Evolutionary conservation across 176 grass and related monocot species (phyloP).

Genomic region (Aegilops sharonensis): DNA sequence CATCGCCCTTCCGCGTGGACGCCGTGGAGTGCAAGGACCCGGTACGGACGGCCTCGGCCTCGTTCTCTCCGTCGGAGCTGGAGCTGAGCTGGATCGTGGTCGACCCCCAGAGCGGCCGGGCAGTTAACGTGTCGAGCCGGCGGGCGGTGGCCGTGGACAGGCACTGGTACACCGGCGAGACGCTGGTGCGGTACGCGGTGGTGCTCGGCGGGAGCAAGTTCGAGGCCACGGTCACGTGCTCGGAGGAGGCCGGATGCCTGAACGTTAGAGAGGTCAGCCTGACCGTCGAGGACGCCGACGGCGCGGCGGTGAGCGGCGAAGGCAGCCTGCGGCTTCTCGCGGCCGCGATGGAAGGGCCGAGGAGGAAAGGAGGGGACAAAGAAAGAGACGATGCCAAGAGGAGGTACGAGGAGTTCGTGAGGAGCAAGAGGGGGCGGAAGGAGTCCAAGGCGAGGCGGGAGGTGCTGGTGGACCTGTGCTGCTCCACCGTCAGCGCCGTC

Average conservation of each 20-base stretch:
- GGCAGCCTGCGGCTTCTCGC: constrained; percentile 26
- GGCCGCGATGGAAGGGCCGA: constrained; percentile 25
- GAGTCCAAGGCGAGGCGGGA: neutral
- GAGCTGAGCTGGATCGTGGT: neutral
- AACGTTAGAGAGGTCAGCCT: neutral
- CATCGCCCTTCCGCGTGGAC: constrained; percentile 57
- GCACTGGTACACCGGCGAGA: constrained; percentile 14
- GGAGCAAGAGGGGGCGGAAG: constrained; percentile 38
- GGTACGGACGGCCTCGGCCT: too few species aligned
- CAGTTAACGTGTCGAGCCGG: constrained; percentile 7
- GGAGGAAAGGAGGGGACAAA: neutral
- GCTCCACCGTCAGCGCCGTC: too few species aligned
- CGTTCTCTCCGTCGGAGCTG: neutral
- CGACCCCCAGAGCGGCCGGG: neutral
- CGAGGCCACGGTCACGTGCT: neutral
- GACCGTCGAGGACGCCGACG: constrained; percentile 45
- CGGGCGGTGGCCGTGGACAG: constrained; percentile 3
- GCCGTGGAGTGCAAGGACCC: constrained; percentile 30
- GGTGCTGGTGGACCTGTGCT: too few species aligned
- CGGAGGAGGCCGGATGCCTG: neutral
- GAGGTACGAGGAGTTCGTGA: constrained; percentile 48
- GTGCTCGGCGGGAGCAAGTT: constrained; percentile 18
- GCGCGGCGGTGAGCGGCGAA: constrained; percentile 33
- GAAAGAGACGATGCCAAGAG: constrained; percentile 7
- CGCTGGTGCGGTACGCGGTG: constrained; percentile 10